Evolutionary conservation across 345 rosid genomes (phyloP), one percentile per base, ranked within the genome.

Genomic region (Ailanthus altissimus): DNA sequence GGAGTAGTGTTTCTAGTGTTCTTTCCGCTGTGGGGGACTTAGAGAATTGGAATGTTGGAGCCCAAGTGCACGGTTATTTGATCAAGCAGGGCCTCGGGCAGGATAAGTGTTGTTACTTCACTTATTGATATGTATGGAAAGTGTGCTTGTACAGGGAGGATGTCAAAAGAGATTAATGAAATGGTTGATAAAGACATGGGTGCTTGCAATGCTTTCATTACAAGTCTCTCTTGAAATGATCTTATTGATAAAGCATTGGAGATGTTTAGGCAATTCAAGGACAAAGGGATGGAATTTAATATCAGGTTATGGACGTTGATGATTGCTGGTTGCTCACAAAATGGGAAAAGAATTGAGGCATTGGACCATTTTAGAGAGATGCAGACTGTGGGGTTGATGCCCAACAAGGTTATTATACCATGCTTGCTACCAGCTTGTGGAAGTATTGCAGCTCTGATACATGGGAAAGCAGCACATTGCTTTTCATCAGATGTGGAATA

Each of bases 401-500:
- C 83, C 23, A 84, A 83, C 67, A 76, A 77, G 32, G 83, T 84
- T 9, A 86, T 83, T 2, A 76, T 86, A 50, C 82, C 89, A 42
- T 78, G 85, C 72, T 78, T 86, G 76, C 75, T 83, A 15, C 84
- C 84, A 25, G 84, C 84, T 21, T 83, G 86, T 77, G 86, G 82
- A 62, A 81, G 75, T 10, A 80, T 81, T 47, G 85, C 86, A 25
- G 85, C 88, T 9, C 69, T 84, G 43, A 80, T 77, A 74, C 82
- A 80, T 13, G 85, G 86, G 43, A 85, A 76, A 71, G 84, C 84
- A 23, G 78, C 75, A 28, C 86, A 83, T 67, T 80, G 81, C 69
- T 85, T 77, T 73, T 82, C 45, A 79, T 72, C 65, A 85, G 82
- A 87, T 74, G n/a, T 28, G 79, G 82, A 69, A 74, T 85, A 25